phyloP scores from a whole-genome alignment of 805 yeast species.

The Ogataea saltuana region DNA sequence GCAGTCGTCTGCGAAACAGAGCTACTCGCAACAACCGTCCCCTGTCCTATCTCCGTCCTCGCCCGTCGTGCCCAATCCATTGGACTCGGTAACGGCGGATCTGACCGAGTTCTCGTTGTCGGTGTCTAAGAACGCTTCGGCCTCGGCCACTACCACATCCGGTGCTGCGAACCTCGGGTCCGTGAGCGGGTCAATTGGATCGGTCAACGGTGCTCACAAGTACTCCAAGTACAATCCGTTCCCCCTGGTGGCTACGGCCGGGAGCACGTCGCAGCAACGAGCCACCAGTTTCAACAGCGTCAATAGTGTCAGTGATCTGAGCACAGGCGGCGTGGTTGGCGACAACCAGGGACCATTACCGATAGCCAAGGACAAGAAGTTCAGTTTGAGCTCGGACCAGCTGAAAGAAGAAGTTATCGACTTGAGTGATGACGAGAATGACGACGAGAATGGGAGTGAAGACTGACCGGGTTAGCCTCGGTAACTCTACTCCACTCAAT shows the following conservation, averaged over 20 bases:
- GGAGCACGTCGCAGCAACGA: conserved; percentile 5
- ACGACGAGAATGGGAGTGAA: not conserved
- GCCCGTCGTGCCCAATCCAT: not conserved
- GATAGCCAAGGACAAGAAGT: conserved; percentile 12
- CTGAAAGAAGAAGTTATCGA: conserved; percentile 27
- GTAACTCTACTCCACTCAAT: too few species aligned
- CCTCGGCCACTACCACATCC: too few species aligned
- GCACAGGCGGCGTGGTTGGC: conserved; percentile 2
- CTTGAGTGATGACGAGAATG: conserved; percentile 24
- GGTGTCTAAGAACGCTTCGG: not conserved
- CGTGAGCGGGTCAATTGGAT: not conserved
- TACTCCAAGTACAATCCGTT: conserved; percentile 25
- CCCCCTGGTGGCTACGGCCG: conserved; percentile 11
- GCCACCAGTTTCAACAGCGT: conserved; percentile 14
- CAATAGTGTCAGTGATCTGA: conserved; percentile 6
- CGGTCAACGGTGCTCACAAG: conserved; percentile 10
- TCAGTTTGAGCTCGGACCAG: conserved; percentile 24
- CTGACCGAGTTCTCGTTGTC: conserved; percentile 6
- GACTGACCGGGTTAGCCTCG: too few species aligned
- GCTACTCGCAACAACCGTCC: conserved; percentile 9
- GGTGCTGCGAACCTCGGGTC: too few species aligned
- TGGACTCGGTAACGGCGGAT: not conserved
- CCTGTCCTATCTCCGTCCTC: conserved; percentile 6
- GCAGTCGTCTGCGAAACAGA: not conserved
- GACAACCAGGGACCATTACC: not conserved